Percentiles rank a stretch among this genome's conserved stretches.
Evolutionary conservation across 2,329 filamentous ascomycete species (phyloP).

Genomic region (Aureobasidium sp.): DNA sequence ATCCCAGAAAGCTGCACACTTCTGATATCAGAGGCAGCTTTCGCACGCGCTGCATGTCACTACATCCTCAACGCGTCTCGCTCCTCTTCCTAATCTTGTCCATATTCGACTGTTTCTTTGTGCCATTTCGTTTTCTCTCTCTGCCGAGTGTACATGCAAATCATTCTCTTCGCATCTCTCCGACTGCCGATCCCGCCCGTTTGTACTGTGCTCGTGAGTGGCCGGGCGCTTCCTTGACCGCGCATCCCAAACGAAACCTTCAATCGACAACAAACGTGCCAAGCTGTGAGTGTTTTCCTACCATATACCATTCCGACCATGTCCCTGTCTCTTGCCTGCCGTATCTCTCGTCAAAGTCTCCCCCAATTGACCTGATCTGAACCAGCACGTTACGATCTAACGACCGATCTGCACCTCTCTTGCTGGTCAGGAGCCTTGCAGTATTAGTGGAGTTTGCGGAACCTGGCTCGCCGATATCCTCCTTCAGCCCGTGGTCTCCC

Average conservation of each 20-base stretch:
- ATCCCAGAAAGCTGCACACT: neutral
- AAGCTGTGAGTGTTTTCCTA: slow-evolving; percentile 5
- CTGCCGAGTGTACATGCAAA: neutral
- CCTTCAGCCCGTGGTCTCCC: neutral
- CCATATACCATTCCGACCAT: neutral
- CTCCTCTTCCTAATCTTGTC: neutral
- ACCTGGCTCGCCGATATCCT: neutral
- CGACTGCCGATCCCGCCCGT: neutral
- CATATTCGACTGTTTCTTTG: neutral
- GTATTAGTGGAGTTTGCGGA: slow-evolving; percentile 2
- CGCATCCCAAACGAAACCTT: neutral
- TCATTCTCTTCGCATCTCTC: neutral
- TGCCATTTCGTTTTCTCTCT: neutral
- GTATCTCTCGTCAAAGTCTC: neutral
- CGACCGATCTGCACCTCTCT: slow-evolving; percentile 6
- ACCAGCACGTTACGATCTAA: slow-evolving; percentile 6
- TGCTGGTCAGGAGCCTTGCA: slow-evolving; percentile 12
- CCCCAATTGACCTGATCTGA: neutral
- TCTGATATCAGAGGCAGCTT: slow-evolving; percentile 2
- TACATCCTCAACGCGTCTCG: neutral
- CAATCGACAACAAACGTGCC: slow-evolving; percentile 3
- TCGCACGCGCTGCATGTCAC: neutral
- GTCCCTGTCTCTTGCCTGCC: neutral
- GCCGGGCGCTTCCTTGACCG: neutral
- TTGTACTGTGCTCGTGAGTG: neutral